Percentiles rank a stretch among this genome's conserved stretches.
Conservation (phyloP, 2,329 filamentous ascomycete genomes). For the Botrytis galanthina region DNA sequence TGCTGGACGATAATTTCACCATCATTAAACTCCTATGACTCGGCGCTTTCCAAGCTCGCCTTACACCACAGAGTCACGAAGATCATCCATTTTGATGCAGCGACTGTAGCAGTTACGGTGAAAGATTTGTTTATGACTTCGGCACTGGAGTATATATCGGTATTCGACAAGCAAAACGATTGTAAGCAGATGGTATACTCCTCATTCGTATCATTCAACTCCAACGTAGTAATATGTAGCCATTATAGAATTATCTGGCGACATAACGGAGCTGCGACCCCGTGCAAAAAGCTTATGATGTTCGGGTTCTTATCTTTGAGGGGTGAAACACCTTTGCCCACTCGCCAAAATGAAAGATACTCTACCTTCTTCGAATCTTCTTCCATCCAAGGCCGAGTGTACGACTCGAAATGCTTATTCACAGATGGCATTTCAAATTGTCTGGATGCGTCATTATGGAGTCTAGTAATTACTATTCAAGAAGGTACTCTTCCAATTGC, state of each 20-base stretch:
- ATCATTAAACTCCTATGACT: background rate
- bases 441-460: too few relatives aligned
- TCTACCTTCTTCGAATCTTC: background rate
- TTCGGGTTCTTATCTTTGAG: background rate
- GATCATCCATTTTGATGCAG: background rate
- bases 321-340: background rate
- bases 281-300: background rate
- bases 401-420: background rate
- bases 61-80: background rate
- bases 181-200: background rate
- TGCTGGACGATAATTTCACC: background rate
- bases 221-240: background rate
- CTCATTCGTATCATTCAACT: background rate
- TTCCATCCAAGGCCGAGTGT: too few relatives aligned
- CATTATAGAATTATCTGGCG: background rate
- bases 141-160: background rate
- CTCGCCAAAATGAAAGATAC: background rate
- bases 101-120: background rate
- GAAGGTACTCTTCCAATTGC: background rate
- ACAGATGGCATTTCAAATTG: background rate
- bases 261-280: background rate
- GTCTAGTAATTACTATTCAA: background rate
- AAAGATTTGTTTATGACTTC: background rate
- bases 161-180: background rate
- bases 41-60: background rate